Conservation (phyloP, 257 asterid genomes). For the Henckelia pumila region DNA sequence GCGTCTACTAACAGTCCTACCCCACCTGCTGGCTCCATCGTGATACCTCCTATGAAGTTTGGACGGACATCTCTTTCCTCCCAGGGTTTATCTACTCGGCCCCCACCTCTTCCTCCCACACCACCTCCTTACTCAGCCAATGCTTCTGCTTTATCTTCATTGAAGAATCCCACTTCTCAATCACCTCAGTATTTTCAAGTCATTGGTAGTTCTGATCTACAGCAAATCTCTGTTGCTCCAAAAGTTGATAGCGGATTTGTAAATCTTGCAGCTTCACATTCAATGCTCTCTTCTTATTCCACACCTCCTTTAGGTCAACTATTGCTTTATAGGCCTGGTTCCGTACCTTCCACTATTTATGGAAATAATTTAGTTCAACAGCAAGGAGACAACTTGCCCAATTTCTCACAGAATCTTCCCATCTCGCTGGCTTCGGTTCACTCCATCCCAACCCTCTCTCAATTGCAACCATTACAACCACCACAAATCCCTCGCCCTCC, state of each 20-base stretch:
- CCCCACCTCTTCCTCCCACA: slow-evolving; percentile 85
- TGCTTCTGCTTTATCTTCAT: slow-evolving; percentile 37
- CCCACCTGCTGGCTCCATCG: slow-evolving; percentile 34
- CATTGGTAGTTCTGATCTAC: slow-evolving; percentile 49
- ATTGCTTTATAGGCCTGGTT: slow-evolving; percentile 44
- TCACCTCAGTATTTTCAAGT: slow-evolving; percentile 51
- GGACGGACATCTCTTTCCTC: slow-evolving; percentile 61
- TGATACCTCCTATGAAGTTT: slow-evolving; percentile 44
- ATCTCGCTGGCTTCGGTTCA: slow-evolving; percentile 49
- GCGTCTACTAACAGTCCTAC: slow-evolving; percentile 37
- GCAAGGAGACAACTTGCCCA: slow-evolving; percentile 54
- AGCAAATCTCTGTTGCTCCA: slow-evolving; percentile 39
- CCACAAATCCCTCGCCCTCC: slow-evolving; percentile 90
- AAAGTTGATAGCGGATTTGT: slow-evolving; percentile 36
- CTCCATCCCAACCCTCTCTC: slow-evolving; percentile 49
- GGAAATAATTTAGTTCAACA: slow-evolving; percentile 55
- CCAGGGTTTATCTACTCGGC: slow-evolving; percentile 56
- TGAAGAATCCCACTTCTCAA: slow-evolving; percentile 49
- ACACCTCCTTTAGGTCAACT: slow-evolving; percentile 35
- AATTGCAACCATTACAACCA: slow-evolving; percentile 86
- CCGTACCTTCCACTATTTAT: slow-evolving; percentile 49
- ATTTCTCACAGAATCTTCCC: slow-evolving; percentile 52
- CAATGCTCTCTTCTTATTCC: slow-evolving; percentile 50
- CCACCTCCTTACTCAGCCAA: slow-evolving; percentile 72
- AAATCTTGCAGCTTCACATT: slow-evolving; percentile 36